A percentile compares a stretch with the other conserved stretches of the same genome.
Conservation (phyloP, 106 monocot species). For the Apostasia shenzhenica region DNA sequence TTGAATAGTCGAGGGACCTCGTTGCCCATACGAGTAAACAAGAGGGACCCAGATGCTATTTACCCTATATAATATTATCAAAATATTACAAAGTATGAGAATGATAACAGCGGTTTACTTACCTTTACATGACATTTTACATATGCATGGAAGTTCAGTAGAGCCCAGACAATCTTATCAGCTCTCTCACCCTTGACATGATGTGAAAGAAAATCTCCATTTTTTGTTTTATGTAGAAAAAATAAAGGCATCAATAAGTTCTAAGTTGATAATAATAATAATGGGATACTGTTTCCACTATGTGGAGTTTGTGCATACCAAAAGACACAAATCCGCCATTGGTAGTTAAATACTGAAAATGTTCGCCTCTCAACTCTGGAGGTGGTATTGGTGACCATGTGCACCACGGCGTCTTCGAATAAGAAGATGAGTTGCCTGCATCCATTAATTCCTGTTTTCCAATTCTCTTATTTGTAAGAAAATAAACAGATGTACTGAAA, state of each 20-base stretch:
- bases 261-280: not conserved
- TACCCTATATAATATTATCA: not conserved
- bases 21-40: too few relatives aligned
- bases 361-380: conserved; percentile 56
- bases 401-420: conserved; percentile 40
- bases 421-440: conserved; percentile 24
- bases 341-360: conserved; percentile 46
- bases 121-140: conserved; percentile 75
- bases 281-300: not conserved
- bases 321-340: conserved; percentile 81
- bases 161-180: conserved; percentile 45
- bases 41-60: too few relatives aligned
- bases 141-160: conserved; percentile 57
- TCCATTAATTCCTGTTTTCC: conserved; percentile 52
- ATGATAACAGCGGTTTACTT: not conserved
- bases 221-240: not conserved
- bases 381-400: conserved; percentile 84
- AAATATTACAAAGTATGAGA: not conserved
- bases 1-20: too few relatives aligned
- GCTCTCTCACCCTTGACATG: conserved; percentile 48
- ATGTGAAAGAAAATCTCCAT: conserved; percentile 37
- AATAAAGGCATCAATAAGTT: not conserved
- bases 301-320: conserved; percentile 22
- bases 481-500: not conserved
- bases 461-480: conserved; percentile 7